Percentiles rank a stretch among this genome's conserved stretches.
These are phyloP conservation scores for Macrophomina pseudophaseolina DNA, from an alignment of 2,329 filamentous ascomycete genomes.

Conservation along the genomic window DNA sequence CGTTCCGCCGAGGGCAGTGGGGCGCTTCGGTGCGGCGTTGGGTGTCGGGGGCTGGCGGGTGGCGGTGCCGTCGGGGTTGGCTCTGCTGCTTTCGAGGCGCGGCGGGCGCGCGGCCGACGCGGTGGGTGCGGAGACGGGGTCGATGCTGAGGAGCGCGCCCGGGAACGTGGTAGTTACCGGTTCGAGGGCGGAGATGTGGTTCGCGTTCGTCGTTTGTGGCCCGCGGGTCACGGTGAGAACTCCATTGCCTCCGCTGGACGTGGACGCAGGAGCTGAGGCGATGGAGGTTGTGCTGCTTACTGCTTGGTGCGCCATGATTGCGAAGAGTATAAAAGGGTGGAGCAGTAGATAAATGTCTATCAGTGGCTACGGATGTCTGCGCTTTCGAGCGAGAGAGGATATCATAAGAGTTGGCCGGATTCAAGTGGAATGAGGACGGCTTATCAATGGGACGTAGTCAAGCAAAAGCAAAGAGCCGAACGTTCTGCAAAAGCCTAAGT, in stretches of 20 bases:
- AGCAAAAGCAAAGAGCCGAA: no score
- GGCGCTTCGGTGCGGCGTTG: no score
- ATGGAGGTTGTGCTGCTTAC: background rate
- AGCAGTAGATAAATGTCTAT: background rate
- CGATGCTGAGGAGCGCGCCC: background rate
- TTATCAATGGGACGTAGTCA: no score
- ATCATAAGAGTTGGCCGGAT: background rate
- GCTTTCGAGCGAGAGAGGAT: background rate
- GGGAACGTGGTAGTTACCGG: background rate
- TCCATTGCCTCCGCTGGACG: background rate
- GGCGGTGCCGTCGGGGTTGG: no score
- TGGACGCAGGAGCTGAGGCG: background rate
- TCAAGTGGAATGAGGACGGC: no score
- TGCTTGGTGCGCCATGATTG: background rate
- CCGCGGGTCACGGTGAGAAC: slow-evolving; percentile 8
- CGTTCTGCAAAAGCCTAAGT: no score
- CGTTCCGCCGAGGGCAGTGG: no score
- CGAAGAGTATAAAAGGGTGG: background rate
- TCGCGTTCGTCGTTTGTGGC: background rate
- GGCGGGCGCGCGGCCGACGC: no score
- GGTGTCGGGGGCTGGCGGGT: no score
- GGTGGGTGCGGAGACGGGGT: background rate
- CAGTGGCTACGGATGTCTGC: background rate
- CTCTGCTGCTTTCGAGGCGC: no score
- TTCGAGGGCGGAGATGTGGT: background rate